Evolutionary conservation across 495 filamentous ascomycete species (phyloP), one percentile per base, ranked within the genome.

Genomic region (Podospora tetraspora): DNA sequence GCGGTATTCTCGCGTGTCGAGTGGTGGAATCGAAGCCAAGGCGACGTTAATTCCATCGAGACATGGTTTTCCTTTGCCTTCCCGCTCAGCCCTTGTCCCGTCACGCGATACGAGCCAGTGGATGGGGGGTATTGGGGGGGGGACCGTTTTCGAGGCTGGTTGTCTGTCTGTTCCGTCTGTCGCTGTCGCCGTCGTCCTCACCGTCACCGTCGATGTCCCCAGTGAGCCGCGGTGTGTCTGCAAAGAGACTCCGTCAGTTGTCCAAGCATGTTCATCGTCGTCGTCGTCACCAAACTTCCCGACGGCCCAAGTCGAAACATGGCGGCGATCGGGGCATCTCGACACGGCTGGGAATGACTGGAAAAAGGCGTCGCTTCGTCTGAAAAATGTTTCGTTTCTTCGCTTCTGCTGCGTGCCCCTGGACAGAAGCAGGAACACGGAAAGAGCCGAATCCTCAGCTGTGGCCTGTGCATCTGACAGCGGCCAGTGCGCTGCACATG

Each of bases 401-500:
- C 68, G 68, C 68, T 69, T 69, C 64, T 67, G 67, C 64, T 67
- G 67, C 68, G 37, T 57, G 63, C 64, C 63, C 43, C 63, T 66
- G 63, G 27, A 63, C 27, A 52, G 21, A 43, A 25, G 21, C 19
- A 32, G 34, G 37, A 25, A 24, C 61, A 10, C 32, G 68, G 59
- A 37, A 25, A 37, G 16, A 61, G 65, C 65, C 65, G 65, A 66
- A 29, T 19, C 43, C 29, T 56, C 59, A 27, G 56, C 4, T 63
- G 10, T 70, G 70, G 70, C 56, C 70, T 27, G 72, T 74, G 72
- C 72, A 61, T 68, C 70, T 74, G 66, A 70, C 72, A 66, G 69
- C 9, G 24, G 62, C 62, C 34, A 21, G 30, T 43, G 34, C 32
- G 30, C 34, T 25, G 24, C 8, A 3, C 9, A 10, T 19, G 32